These are phyloP conservation scores for Suillus americanus DNA, from an alignment of 768 basidiomycete genomes.

Conservation along the genomic window DNA sequence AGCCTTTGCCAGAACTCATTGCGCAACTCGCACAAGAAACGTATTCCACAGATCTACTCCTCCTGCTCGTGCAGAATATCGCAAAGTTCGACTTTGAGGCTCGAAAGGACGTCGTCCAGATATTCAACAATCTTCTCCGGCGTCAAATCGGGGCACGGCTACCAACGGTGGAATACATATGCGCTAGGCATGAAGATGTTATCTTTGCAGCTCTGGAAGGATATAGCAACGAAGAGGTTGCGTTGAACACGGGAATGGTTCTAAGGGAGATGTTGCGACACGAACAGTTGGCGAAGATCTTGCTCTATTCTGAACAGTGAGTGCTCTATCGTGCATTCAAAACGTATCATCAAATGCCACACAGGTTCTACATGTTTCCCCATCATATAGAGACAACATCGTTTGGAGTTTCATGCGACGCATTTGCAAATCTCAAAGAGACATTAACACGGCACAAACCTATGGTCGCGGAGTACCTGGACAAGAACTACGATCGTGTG, in stretches of 20 bases:
- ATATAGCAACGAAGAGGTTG: constrained; percentile 94
- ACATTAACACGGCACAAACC: constrained; percentile 95
- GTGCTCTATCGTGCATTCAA: constrained; percentile 30
- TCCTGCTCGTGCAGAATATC: constrained; percentile 77
- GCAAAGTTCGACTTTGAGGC: constrained; percentile 93
- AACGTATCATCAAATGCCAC: background rate
- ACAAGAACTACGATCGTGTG: constrained; percentile 95
- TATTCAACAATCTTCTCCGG: constrained; percentile 84
- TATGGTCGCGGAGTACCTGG: constrained; percentile 96
- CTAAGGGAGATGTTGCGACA: constrained; percentile 95
- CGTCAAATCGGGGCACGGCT: constrained; percentile 91
- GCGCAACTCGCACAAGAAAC: constrained; percentile 96
- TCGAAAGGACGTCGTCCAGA: constrained; percentile 81
- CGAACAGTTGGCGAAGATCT: constrained; percentile 85
- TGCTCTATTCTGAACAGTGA: constrained; percentile 93
- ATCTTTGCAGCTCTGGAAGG: constrained; percentile 86
- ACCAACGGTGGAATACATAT: constrained; percentile 96
- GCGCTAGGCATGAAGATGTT: constrained; percentile 69
- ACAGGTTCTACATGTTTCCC: constrained; percentile 93
- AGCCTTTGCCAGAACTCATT: constrained; percentile 84
- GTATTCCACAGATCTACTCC: constrained; percentile 86
- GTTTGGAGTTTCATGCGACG: constrained; percentile 97
- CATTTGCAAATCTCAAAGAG: constrained; percentile 97
- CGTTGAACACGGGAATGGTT: constrained; percentile 97
- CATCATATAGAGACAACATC: constrained; percentile 97